phyloP scores from a whole-genome alignment of 495 filamentous ascomycete genomes.

The Xylaria longipes region DNA sequence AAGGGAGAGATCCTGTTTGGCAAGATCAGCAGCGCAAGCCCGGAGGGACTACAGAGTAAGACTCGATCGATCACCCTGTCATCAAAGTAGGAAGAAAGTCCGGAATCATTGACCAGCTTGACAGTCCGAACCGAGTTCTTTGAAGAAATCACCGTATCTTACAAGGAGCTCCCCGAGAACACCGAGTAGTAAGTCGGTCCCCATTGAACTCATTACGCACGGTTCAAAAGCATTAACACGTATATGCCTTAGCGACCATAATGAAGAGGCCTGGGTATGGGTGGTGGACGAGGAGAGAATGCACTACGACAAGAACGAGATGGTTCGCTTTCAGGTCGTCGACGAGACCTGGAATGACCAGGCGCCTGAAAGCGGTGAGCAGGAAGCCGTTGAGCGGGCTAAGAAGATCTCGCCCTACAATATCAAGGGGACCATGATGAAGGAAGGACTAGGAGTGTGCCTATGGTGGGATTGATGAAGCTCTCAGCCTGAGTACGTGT shows the following conservation, averaged over 20 bases:
- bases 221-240: conserved; percentile 22
- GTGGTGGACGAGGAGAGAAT: conserved; percentile 69
- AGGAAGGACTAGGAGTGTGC: conserved; percentile 57
- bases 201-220: background rate
- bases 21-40: conserved; percentile 73
- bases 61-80: conserved; percentile 12
- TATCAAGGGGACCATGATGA: conserved; percentile 67
- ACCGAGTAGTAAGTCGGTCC: conserved; percentile 68
- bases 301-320: conserved; percentile 87
- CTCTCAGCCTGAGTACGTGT: background rate
- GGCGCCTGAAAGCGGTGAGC: conserved; percentile 70
- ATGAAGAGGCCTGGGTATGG: conserved; percentile 84
- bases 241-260: conserved; percentile 59
- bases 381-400: conserved; percentile 55
- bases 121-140: conserved; percentile 87
- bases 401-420: conserved; percentile 66
- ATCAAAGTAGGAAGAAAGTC: background rate
- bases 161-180: conserved; percentile 70
- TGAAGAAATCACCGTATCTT: conserved; percentile 83
- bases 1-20: conserved; percentile 88
- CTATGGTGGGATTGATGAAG: conserved; percentile 59
- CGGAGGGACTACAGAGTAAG: conserved; percentile 77
- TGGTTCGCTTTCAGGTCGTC: conserved; percentile 82
- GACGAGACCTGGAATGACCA: conserved; percentile 89
- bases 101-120: conserved; percentile 8